phyloP scores from a whole-genome alignment of 352 stramenopile genomes.

The Peronospora belbahrii region DNA sequence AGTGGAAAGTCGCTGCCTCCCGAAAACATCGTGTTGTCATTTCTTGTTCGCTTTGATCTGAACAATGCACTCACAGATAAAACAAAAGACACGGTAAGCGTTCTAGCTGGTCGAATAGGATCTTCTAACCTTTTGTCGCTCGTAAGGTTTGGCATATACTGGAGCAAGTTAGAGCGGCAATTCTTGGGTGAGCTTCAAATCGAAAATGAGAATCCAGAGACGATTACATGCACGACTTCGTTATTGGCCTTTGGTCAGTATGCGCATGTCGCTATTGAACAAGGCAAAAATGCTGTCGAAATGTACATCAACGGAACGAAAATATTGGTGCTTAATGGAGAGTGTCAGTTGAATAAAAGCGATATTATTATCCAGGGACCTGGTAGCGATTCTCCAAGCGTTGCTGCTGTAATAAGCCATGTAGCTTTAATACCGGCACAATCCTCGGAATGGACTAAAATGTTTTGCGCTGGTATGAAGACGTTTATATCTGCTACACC shows the following conservation, averaged over 20 bases:
- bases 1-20: background rate
- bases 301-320: conserved; percentile 19
- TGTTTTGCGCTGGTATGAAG: conserved; percentile 37
- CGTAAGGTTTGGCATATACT: conserved; percentile 17
- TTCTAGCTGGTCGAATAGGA: conserved; percentile 17
- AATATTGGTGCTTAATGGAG: conserved; percentile 2
- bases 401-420: conserved; percentile 33
- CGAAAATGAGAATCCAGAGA: background rate
- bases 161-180: conserved; percentile 5
- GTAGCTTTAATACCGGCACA: conserved; percentile 29
- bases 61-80: background rate
- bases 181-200: conserved; percentile 15
- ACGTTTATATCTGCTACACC: conserved; percentile 41
- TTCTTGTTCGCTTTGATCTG: conserved; percentile 38
- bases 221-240: background rate
- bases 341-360: background rate
- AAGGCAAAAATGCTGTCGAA: conserved; percentile 1
- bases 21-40: conserved; percentile 26
- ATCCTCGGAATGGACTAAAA: conserved; percentile 6
- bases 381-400: background rate
- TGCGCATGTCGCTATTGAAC: conserved; percentile 19
- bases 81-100: background rate
- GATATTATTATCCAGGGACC: conserved; percentile 19
- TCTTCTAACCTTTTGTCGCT: background rate
- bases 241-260: conserved; percentile 17